A percentile compares a stretch with the other conserved stretches of the same genome.
Conservation (phyloP, 1,284 basidiomycete species). For the Irpex sp. region DNA sequence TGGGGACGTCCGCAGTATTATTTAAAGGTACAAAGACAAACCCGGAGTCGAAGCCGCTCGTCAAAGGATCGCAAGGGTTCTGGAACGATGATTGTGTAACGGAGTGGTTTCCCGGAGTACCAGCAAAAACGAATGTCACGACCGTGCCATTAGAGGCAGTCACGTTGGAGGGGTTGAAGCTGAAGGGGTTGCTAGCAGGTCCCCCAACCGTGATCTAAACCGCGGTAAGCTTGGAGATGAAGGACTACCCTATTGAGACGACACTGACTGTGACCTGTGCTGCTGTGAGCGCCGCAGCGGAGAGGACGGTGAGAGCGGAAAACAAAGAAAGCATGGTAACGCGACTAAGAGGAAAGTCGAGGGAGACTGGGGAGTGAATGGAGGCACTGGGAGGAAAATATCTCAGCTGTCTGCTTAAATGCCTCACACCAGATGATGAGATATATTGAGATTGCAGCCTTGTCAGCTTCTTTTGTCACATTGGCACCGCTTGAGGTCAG, state of each 20-base stretch:
- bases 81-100: conserved; percentile 49
- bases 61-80: conserved; percentile 40
- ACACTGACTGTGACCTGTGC: conserved; percentile 17
- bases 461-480: not conserved
- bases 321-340: conserved; percentile 16
- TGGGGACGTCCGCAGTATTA: conserved; percentile 23
- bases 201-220: not conserved
- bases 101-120: conserved; percentile 48
- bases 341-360: not conserved
- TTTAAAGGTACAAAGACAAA: conserved; percentile 26
- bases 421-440: not conserved
- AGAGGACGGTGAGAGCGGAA: conserved; percentile 13
- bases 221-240: no score
- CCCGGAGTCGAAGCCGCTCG: conserved; percentile 48
- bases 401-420: not conserved
- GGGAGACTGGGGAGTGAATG: not conserved
- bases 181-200: conserved; percentile 23
- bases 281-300: conserved; percentile 16
- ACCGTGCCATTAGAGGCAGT: conserved; percentile 41
- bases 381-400: not conserved
- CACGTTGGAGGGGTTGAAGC: conserved; percentile 41
- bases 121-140: conserved; percentile 45
- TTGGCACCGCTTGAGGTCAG: not conserved
- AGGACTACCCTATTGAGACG: not conserved
- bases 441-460: not conserved